Conservation (phyloP, 345 rosid species). For the Clausena lansium region DNA sequence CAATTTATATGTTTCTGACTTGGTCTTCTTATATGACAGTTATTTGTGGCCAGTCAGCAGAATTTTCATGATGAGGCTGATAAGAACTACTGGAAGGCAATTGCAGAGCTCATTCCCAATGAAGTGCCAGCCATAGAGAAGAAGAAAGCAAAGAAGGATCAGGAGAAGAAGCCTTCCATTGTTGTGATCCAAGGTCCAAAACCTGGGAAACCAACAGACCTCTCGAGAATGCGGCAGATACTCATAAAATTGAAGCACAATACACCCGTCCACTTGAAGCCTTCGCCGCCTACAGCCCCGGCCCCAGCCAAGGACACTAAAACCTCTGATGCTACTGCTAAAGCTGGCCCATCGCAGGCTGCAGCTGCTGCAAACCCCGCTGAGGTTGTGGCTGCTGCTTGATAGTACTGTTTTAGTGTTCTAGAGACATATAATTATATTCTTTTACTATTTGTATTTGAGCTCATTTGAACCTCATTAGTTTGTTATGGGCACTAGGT, state of each 20-base stretch:
- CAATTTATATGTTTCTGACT: background rate
- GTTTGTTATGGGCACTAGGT: background rate
- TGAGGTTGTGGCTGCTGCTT: slow-evolving; percentile 53
- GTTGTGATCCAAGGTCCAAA: slow-evolving; percentile 69
- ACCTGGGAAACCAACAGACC: slow-evolving; percentile 78
- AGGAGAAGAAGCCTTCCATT: slow-evolving; percentile 57
- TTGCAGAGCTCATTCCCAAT: slow-evolving; percentile 72
- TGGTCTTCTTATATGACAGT: slow-evolving; percentile 28
- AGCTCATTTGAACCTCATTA: background rate
- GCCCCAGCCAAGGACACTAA: slow-evolving; percentile 32
- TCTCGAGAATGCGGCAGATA: slow-evolving; percentile 74
- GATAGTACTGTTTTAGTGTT: slow-evolving; percentile 12
- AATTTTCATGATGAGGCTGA: slow-evolving; percentile 66
- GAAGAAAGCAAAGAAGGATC: slow-evolving; percentile 66
- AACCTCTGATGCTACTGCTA: slow-evolving; percentile 12
- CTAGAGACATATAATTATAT: background rate
- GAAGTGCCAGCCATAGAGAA: slow-evolving; percentile 69
- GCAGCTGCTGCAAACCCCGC: slow-evolving; percentile 25
- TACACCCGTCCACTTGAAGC: slow-evolving; percentile 67
- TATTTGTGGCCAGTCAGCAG: slow-evolving; percentile 46
- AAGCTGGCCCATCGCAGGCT: slow-evolving; percentile 17
- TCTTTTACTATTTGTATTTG: background rate
- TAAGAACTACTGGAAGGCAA: slow-evolving; percentile 79
- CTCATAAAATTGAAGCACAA: slow-evolving; percentile 63
- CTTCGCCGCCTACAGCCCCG: slow-evolving; percentile 41